Conservation (phyloP, 176 grass and related monocot species). For the Dendrocalamus sinicus region DNA sequence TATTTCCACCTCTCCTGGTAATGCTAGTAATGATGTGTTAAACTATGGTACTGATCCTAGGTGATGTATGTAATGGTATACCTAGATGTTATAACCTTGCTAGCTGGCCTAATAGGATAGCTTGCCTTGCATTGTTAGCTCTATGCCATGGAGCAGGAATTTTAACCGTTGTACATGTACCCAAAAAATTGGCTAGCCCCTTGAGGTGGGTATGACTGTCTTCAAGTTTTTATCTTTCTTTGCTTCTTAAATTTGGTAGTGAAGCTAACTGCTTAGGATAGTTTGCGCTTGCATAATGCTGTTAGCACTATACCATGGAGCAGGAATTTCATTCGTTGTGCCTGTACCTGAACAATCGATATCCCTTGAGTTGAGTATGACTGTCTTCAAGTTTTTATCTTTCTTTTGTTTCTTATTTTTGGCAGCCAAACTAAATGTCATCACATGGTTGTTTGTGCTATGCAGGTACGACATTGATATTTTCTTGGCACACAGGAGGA, state of each 20-base stretch:
- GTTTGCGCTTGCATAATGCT: conserved; percentile 2
- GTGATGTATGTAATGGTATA: not conserved
- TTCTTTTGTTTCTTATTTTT: conserved; percentile 28
- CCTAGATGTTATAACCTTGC: conserved; percentile 30
- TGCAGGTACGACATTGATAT: conserved; percentile 81
- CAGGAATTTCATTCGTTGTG: conserved; percentile 5
- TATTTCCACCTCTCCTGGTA: conserved; percentile 1
- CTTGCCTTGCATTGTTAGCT: conserved; percentile 2
- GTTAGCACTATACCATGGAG: conserved; percentile 17
- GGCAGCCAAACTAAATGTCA: conserved; percentile 30
- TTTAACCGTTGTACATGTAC: conserved; percentile 16
- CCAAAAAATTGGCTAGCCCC: not conserved
- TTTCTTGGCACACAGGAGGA: conserved; percentile 74
- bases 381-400: conserved; percentile 26
- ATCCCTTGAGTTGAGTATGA: conserved; percentile 7
- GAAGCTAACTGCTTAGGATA: conserved; percentile 13
- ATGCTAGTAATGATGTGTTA: conserved; percentile 2
- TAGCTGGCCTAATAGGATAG: not conserved
- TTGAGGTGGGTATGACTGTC: not conserved
- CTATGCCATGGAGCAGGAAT: conserved; percentile 11
- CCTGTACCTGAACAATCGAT: not conserved
- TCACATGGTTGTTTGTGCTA: conserved; percentile 39
- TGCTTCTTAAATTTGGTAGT: conserved; percentile 26
- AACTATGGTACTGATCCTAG: conserved; percentile 8
- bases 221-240: conserved; percentile 26